Evolutionary conservation across 2,329 filamentous ascomycete genomes (phyloP), one percentile per base, ranked within the genome.

Genomic region (Colletotrichum sublineola): DNA sequence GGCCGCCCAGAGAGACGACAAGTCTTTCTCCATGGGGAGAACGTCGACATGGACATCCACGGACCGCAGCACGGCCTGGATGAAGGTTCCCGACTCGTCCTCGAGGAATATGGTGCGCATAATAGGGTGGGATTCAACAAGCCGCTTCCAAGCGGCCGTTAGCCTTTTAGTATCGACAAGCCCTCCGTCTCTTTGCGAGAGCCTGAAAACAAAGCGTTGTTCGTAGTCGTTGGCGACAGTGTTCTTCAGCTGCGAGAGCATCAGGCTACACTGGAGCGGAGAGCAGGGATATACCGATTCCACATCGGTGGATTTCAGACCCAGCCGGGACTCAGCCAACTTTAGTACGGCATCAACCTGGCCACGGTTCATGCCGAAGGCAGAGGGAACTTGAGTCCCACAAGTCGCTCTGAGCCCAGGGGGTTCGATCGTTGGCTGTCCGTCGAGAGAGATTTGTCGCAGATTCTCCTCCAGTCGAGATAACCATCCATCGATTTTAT

Each of bases 211-310:
- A 5, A 71, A 71, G 2, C 53, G 57, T 12, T 71, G 69, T 31
- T 42, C 60, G 44, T 71, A 71, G 2, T 53, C 15, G 0, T 60
- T 44, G 20, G 5, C 29, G 1, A 1, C 29, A 0, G 53, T 3
- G 0, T n/a, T 33, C 31, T 63, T 71, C 15, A 68, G n/a, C n/a
- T 71, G 65, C 1, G 69, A 71, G 1, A 71, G n/a, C 18, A 73
- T 73, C 1, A 73, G 61, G 14, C 67, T 70, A 24, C 62, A 40
- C n/a, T 73, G 70, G 12, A 73, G 61, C 3, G 70, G 70, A 2
- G 67, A 70, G 20, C 67, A 70, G 11, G 70, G 70, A 3, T 61
- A 62, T 1, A 73, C 29, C 7, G 55, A 50, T 31, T 70, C 67
- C 18, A 73, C 46, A 9, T 71, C 50, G 24, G 11, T 33, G 1